Conservation (phyloP, 208 protist genomes). For the Trypanosoma boissoni region DNA sequence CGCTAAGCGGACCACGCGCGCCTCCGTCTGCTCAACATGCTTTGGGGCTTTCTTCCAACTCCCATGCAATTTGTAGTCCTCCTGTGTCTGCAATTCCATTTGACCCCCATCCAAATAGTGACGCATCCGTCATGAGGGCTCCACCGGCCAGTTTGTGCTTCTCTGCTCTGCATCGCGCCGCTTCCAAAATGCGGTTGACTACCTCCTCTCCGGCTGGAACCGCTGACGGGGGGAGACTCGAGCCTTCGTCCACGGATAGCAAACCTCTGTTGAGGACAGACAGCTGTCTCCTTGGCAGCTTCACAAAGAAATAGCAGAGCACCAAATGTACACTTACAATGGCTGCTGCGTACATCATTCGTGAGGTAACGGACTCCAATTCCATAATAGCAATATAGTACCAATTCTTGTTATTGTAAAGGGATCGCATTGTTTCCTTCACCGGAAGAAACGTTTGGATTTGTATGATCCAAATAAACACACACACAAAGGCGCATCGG, state of each 20-base stretch:
- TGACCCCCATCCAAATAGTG: slow-evolving; percentile 11
- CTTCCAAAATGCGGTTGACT: background rate
- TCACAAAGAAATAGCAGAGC: background rate
- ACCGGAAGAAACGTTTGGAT: background rate
- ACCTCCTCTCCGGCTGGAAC: background rate
- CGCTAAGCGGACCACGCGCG: slow-evolving; percentile 1
- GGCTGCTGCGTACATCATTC: background rate
- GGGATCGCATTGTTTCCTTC: background rate
- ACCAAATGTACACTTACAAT: background rate
- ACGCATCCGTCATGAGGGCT: slow-evolving; percentile 16
- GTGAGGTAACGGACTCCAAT: background rate
- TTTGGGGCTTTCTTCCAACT: slow-evolving; percentile 1
- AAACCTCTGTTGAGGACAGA: background rate
- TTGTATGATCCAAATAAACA: background rate
- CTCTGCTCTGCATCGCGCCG: no score
- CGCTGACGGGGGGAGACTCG: background rate
- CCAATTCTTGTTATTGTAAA: background rate
- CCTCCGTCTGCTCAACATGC: slow-evolving; percentile 11
- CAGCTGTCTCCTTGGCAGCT: no score
- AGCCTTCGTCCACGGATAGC: background rate
- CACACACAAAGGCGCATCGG: background rate
- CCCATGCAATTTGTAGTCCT: background rate
- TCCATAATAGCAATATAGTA: background rate
- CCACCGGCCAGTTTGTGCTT: no score
- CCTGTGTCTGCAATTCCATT: slow-evolving; percentile 2